Conservation (phyloP, 2,329 filamentous ascomycete species). For the Colletotrichum orbiculare region DNA sequence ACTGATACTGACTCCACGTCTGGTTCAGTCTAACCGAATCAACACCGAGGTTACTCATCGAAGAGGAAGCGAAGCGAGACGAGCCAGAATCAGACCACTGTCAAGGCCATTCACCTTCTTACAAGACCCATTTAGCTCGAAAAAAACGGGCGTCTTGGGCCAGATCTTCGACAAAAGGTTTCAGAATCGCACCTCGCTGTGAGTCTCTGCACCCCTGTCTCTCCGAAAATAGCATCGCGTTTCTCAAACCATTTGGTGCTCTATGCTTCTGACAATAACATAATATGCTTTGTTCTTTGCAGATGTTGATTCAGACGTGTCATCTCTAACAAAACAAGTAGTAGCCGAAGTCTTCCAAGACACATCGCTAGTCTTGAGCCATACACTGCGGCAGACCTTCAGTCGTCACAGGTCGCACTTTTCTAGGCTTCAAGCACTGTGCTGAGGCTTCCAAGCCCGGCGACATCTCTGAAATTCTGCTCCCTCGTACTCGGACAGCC, state of each 20-base stretch:
- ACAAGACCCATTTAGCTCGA: conserved; percentile 1
- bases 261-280: not conserved
- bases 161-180: conserved; percentile 27
- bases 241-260: not conserved
- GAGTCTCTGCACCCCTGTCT: conserved; percentile 4
- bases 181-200: conserved; percentile 26
- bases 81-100: not conserved
- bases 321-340: too few relatives aligned
- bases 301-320: too few relatives aligned
- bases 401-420: too few relatives aligned
- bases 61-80: not conserved
- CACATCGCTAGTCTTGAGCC: too few relatives aligned
- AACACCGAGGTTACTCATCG: not conserved
- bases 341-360: too few relatives aligned
- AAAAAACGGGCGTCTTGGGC: conserved; percentile 14
- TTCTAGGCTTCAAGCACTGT: too few relatives aligned
- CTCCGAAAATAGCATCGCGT: conserved; percentile 7
- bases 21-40: not conserved
- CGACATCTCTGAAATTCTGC: too few relatives aligned
- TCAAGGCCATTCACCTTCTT: too few relatives aligned
- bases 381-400: too few relatives aligned
- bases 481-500: too few relatives aligned
- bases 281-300: not conserved
- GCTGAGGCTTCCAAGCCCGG: too few relatives aligned
- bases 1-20: not conserved